These are phyloP conservation scores for Ophiostoma fasciatum DNA, from an alignment of 2,329 filamentous ascomycete genomes.

Conservation along the genomic window DNA sequence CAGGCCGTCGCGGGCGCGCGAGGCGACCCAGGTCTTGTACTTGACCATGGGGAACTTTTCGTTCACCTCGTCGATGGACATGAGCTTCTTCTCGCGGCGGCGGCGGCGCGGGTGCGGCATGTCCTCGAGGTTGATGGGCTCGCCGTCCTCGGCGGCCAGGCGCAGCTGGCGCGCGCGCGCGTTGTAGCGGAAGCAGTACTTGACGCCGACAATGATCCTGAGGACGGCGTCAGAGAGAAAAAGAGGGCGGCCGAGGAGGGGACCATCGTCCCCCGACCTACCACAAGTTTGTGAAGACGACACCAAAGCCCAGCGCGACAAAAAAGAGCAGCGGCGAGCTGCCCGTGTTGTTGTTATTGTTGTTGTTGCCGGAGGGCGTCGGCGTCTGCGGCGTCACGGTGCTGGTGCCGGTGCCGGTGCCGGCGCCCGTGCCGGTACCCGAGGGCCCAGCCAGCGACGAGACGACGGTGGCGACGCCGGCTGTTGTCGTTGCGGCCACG, in stretches of 20 bases:
- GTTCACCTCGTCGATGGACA: slow-evolving; percentile 98
- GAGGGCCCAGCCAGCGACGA: too few relatives aligned
- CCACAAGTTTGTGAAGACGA: slow-evolving; percentile 98
- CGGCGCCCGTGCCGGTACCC: too few relatives aligned
- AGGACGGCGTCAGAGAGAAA: neutral
- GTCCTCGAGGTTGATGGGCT: slow-evolving; percentile 73
- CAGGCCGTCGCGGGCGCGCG: slow-evolving; percentile 68
- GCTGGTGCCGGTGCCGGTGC: too few relatives aligned
- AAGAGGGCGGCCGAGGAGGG: neutral
- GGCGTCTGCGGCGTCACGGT: too few relatives aligned
- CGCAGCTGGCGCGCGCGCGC: slow-evolving; percentile 74
- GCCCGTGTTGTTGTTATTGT: slow-evolving; percentile 1
- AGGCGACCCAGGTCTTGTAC: slow-evolving; percentile 89
- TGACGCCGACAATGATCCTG: slow-evolving; percentile 99
- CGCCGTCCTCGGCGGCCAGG: slow-evolving; percentile 62
- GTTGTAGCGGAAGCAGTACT: slow-evolving; percentile 98
- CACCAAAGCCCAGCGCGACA: slow-evolving; percentile 70
- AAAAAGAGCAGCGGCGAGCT: slow-evolving; percentile 28
- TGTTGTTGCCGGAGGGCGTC: too few relatives aligned
- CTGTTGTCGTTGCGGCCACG: neutral
- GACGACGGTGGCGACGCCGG: too few relatives aligned
- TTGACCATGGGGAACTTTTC: slow-evolving; percentile 91
- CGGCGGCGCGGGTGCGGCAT: slow-evolving; percentile 77
- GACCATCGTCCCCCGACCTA: slow-evolving; percentile 31
- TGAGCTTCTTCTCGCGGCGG: slow-evolving; percentile 90